Percentiles rank a stretch among this genome's conserved stretches.
These are phyloP conservation scores for Pelargonium fulgidum DNA, from an alignment of 441 rosid species.

Conservation along the genomic window DNA sequence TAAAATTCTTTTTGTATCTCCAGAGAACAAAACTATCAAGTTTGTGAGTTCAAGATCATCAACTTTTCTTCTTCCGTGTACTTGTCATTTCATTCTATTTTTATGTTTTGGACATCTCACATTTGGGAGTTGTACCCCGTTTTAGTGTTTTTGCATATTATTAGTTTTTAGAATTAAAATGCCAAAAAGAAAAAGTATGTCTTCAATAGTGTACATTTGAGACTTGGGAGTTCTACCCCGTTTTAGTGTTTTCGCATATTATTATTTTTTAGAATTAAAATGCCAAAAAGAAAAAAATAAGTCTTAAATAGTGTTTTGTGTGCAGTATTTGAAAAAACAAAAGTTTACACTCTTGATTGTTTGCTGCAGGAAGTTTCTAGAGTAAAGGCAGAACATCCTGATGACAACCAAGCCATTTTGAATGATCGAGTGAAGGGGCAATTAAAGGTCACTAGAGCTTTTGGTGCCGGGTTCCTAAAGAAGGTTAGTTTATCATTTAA, in stretches of 20 bases:
- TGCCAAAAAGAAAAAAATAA: not conserved
- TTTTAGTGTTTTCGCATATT: not conserved
- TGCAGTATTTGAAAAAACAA: constrained; percentile 7
- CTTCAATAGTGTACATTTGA: not conserved
- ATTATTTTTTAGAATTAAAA: not conserved
- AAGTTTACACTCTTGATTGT: constrained; percentile 20
- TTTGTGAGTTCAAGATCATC: not conserved
- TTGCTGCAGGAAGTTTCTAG: constrained; percentile 67
- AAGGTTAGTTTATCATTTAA: constrained; percentile 42
- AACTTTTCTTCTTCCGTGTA: not conserved
- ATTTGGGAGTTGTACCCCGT: not conserved
- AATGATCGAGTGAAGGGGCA: constrained; percentile 91
- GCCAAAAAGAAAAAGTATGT: not conserved
- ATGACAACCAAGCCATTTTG: constrained; percentile 64
- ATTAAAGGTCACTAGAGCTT: constrained; percentile 85
- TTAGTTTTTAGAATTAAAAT: not conserved
- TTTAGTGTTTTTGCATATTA: not conserved
- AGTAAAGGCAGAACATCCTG: constrained; percentile 78
- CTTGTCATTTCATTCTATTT: too few relatives aligned
- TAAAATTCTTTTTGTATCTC: not conserved
- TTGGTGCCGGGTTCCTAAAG: constrained; percentile 90
- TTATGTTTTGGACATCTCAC: too few relatives aligned
- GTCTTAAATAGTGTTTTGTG: constrained; percentile 3
- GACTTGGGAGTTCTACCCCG: too few relatives aligned
- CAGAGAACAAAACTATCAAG: not conserved